Base-by-base conservation (phyloP, 495 filamentous ascomycete species). In the Neurospora sp. region DNA sequence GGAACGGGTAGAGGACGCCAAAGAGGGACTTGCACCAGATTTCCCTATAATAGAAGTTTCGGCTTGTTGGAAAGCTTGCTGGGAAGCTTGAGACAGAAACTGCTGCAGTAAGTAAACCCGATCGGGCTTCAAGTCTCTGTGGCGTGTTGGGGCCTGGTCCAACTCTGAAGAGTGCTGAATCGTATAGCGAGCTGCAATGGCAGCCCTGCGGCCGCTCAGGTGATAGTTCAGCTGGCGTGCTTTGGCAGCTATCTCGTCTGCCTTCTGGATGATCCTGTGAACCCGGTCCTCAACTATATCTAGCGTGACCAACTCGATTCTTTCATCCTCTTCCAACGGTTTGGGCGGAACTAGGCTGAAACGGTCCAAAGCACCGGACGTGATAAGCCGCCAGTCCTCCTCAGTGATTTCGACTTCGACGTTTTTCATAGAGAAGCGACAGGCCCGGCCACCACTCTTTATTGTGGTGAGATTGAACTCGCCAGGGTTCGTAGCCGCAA, bases 191-290 rank as follows among this genome's bases (percentile, higher is more conserved):
- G 79, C 70, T 23, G 74, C 72, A 71, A 97, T 93, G 23, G 89
- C 91, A 27, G 88, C 89, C 73, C 89, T 89, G 62, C 93, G 90
- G 71, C 90, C 91, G 80, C 91, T 91, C 69, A 97, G 81, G 40
- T 91, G 89, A 76, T 94, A 92, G 76, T 93, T 94, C 31, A 97
- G 88, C 79, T 96, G 93, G 46, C 93, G 86, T 42, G 93, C 92
- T 77, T 91, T 89, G 31, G 90, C 88, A 71, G 93, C 93, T 31
- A 95, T 92, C 87, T 84, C 81, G 76, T 97, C 93, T 2, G 93
- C 92, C 77, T 91, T 87, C 79, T 92, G 91, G 72, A 92, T 92
- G 27, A 96, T 88, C 72, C 90, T 86, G 54, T 89, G 87, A 44
- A 96, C 80, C 44, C 91, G 91, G 82, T 90, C 87, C 80, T 95